Evolutionary conservation across 306 rosid genomes (phyloP), one percentile per base, ranked within the genome.

Genomic region (Quercus berberidifolia): DNA sequence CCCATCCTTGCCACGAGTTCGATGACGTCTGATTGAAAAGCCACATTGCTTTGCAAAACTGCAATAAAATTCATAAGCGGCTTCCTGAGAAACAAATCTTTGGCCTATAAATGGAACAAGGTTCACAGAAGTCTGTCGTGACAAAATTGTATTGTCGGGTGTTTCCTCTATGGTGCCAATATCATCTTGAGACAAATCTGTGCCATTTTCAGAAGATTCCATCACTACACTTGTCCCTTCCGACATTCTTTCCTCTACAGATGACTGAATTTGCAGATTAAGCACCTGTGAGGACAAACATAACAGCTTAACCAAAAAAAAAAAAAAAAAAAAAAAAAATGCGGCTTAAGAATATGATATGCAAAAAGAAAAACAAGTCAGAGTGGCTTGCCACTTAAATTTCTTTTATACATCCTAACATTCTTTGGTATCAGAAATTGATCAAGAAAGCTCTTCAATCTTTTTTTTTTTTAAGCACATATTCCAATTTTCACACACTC

Each of bases 1-100:
- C 71, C 98, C 98, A 81, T 93, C 98, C 82, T 93, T 93, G 75
- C 98, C 97, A 52, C 98, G 85, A 74, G 94, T 91, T 5, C 97
- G 94, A 56, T 93, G 97, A 3, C 97, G 89, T 74, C 98, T 80
- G 62, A 93, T 93, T 23, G 97, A 91, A 87, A 93, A 93, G 28
- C 98, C 98, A 76, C 90, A 90, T 67, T 91, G 97, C 64, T 90
- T 90, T 13, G 97, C 97, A 77, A 91, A 93, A 73, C 97, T 88
- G 84, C 97, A 88, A 71, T 93, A 93, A 80, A 91, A 93, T 67
- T 91, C 98, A 79, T 93, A 93, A 2, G 98, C 98, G 23, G 97
- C 97, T 82, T 93, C 97, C 79, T 91, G 97, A 70, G 97, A 93
- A 30, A 90, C 82, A 74, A 93, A 93, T 81, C 97, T 86, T 63